Evolutionary conservation across 2,329 filamentous ascomycete genomes (phyloP).

Genomic region (Fonsecaea nubica): DNA sequence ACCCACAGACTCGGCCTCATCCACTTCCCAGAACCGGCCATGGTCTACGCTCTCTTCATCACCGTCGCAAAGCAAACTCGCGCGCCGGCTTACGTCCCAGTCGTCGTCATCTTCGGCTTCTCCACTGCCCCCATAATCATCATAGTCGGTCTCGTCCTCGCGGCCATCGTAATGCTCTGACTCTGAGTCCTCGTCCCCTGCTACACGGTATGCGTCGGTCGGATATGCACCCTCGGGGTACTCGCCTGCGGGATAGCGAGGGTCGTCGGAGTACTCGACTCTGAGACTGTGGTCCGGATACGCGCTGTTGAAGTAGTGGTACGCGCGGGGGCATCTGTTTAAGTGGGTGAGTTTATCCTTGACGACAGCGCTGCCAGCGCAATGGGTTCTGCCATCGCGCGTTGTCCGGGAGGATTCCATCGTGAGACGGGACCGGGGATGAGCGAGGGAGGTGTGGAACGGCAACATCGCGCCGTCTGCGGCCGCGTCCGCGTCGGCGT

Average conservation of each 20-base stretch:
- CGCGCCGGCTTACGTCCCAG: neutral
- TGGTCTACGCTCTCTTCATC: neutral
- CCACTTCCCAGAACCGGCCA: neutral
- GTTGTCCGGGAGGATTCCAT: neutral
- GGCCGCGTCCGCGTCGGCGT: neutral
- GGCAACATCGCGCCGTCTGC: neutral
- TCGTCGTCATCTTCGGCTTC: neutral
- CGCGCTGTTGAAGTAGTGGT: neutral
- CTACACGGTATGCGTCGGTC: neutral
- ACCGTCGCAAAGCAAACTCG: neutral
- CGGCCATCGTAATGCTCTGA: neutral
- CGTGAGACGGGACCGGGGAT: neutral
- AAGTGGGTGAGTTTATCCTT: neutral
- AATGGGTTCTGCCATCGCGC: neutral
- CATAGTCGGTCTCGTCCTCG: neutral
- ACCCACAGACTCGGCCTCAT: neutral
- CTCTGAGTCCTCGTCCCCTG: neutral
- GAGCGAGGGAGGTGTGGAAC: neutral
- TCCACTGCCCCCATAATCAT: neutral
- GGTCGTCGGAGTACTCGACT: neutral
- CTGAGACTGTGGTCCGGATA: neutral
- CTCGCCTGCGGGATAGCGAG: conserved; percentile 1
- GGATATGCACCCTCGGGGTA: neutral
- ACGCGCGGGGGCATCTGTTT: neutral
- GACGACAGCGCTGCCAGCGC: neutral